Conservation (phyloP, 192 early-diverging fungal genomes). For the Dissophora globulifera region DNA sequence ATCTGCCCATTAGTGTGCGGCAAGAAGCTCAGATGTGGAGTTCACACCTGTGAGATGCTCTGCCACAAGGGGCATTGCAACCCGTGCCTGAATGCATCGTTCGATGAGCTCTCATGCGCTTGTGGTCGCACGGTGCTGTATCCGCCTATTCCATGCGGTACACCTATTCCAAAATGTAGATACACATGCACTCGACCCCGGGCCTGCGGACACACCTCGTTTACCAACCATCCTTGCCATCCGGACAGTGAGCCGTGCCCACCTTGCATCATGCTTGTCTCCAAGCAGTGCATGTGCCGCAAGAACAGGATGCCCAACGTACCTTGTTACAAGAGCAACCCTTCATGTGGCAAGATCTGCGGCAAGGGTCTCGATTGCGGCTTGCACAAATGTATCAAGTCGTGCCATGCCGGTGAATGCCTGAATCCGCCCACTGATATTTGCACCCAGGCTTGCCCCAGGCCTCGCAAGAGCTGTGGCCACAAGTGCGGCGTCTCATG, state of each 20-base stretch:
- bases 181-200: conserved; percentile 75
- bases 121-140: conserved; percentile 85
- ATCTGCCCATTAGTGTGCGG: conserved; percentile 77
- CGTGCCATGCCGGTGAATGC: conserved; percentile 87
- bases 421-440: conserved; percentile 51
- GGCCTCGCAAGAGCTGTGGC: conserved; percentile 82
- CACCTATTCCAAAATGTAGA: conserved; percentile 77
- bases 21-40: conserved; percentile 81
- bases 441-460: conserved; percentile 81
- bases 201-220: conserved; percentile 82
- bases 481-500: conserved; percentile 82
- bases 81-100: conserved; percentile 78
- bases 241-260: conserved; percentile 87
- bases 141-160: conserved; percentile 90
- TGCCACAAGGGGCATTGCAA: conserved; percentile 86
- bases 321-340: conserved; percentile 80
- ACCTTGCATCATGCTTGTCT: conserved; percentile 87
- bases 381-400: conserved; percentile 81
- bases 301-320: conserved; percentile 80
- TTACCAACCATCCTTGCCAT: conserved; percentile 87
- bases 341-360: conserved; percentile 82
- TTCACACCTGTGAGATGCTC: conserved; percentile 75
- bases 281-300: conserved; percentile 81
- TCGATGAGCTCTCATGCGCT: conserved; percentile 86
- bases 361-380: conserved; percentile 66